A percentile compares a stretch with the other conserved stretches of the same genome.
These are phyloP conservation scores for Chlorella vulgaris DNA, from an alignment of 139 green algal species.

Conservation along the genomic window DNA sequence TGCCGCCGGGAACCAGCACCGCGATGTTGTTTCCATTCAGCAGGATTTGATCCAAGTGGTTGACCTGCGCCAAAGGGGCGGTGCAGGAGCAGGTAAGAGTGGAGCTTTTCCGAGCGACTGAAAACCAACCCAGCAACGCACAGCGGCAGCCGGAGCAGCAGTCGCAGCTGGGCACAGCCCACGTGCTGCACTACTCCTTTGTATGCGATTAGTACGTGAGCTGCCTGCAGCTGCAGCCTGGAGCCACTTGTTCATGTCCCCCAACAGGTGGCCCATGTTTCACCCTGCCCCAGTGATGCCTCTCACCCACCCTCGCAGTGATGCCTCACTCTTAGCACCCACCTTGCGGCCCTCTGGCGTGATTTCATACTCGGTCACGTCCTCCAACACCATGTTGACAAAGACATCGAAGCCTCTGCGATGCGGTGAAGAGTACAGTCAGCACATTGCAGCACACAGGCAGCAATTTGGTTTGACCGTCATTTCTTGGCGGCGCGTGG, in stretches of 20 bases:
- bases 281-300: not conserved
- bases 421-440: not conserved
- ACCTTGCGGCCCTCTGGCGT: conserved; percentile 77
- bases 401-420: conserved; percentile 95
- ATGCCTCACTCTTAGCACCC: not conserved
- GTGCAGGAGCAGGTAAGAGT: too few species aligned
- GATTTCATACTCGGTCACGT: conserved; percentile 95
- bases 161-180: too few species aligned
- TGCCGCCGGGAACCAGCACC: conserved; percentile 87
- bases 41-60: conserved; percentile 93
- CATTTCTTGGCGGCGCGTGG: not conserved
- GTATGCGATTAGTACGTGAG: too few species aligned
- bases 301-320: not conserved
- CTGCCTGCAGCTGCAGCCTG: not conserved
- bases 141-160: too few species aligned
- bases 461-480: too few species aligned
- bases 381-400: conserved; percentile 99
- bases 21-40: conserved; percentile 99
- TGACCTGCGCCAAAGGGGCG: conserved; percentile 51
- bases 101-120: not conserved
- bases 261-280: too few species aligned
- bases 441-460: too few species aligned
- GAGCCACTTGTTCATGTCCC: not conserved
- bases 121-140: too few species aligned
- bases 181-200: too few species aligned